phyloP scores from a whole-genome alignment of 2,329 filamentous ascomycete species.

The Plenodomus biglobosus region DNA sequence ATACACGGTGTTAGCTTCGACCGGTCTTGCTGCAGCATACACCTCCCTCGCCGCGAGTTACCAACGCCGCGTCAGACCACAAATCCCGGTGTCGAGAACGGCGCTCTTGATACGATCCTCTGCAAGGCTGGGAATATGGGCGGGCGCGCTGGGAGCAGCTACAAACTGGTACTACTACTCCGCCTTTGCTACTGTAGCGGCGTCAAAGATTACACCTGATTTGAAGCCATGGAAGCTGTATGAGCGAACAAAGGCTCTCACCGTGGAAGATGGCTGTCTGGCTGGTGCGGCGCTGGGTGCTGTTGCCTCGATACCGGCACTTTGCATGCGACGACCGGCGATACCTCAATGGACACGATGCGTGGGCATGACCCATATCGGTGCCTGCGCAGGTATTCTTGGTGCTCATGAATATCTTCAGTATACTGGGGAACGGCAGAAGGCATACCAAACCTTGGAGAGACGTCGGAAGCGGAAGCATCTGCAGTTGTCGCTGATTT shows the following conservation, averaged over 20 bases:
- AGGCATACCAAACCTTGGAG: slow-evolving; percentile 22
- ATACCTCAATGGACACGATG: slow-evolving; percentile 27
- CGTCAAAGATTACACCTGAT: slow-evolving; percentile 11
- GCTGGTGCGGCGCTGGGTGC: slow-evolving; percentile 28
- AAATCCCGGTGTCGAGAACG: slow-evolving; percentile 9
- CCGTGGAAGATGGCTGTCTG: slow-evolving; percentile 32
- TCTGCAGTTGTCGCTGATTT: slow-evolving; percentile 30
- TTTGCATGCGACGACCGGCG: slow-evolving; percentile 23
- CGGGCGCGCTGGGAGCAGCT: slow-evolving; percentile 21
- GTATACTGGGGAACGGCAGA: slow-evolving; percentile 32
- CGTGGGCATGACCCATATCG: slow-evolving; percentile 29
- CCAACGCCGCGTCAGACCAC: slow-evolving; percentile 13
- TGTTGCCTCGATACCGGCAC: slow-evolving; percentile 20
- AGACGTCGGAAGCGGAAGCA: slow-evolving; percentile 17
- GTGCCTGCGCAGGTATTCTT: slow-evolving; percentile 25
- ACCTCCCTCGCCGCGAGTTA: slow-evolving; percentile 24
- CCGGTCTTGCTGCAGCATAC: slow-evolving; percentile 28
- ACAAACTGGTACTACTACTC: slow-evolving; percentile 32
- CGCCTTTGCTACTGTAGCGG: slow-evolving; percentile 16
- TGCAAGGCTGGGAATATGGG: slow-evolving; percentile 24
- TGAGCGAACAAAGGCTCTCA: slow-evolving; percentile 24
- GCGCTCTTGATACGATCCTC: slow-evolving; percentile 28
- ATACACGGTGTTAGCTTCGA: slow-evolving; percentile 28
- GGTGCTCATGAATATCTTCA: slow-evolving; percentile 29
- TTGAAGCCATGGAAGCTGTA: slow-evolving; percentile 25